Evolutionary conservation across 1,284 basidiomycete genomes (phyloP), one percentile per base, ranked within the genome.

Genomic region (Chondrostereum purpureum): DNA sequence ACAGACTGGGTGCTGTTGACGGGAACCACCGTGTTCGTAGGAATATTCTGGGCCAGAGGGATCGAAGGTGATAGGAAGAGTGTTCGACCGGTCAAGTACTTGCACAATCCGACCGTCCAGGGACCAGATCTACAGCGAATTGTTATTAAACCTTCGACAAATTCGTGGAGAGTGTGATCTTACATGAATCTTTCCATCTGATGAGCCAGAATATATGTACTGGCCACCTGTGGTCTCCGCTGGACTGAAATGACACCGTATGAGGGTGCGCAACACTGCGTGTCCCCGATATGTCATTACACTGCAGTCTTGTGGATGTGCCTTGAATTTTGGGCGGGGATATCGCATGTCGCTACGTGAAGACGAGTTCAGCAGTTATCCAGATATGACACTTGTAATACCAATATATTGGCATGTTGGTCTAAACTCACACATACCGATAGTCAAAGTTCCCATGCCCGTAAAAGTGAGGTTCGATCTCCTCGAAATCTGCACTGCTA

Each of bases 261-360:
- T 98, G 42, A 99, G 78, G 0, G 95, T 99, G 33, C 86, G 77
- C 43, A 96, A 67, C n/a, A 99, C 92, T 5, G 80, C 72, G 61
- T 99, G 96, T 1, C 95, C 96, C 36, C 90, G 77, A 60, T 88
- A 99, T 1, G 91, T 89, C 94, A 98, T 97, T 40, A 99, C 84
- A 52, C 89, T 92, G 61, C 89, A 92, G 61, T 99, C 93, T 50
- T 81, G 69, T 1, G 95, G 94, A 57, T 75, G 72, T 4, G 77
- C 73, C 21, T 66, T 61, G 54, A 70, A 73, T 47, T 65, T 70
- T 8, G 86, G 86, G 45, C 70, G 75, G 0, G 82, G 79, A 57
- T 90, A 90, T 42, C 65, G 61, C n/a, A 77, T 74, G 50, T 78
- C 74, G 53, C 85, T 87, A 50, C 16, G 39, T 37, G 31, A 22